phyloP scores from a whole-genome alignment of 2,329 filamentous ascomycete species.

The Triangularia setosa region DNA sequence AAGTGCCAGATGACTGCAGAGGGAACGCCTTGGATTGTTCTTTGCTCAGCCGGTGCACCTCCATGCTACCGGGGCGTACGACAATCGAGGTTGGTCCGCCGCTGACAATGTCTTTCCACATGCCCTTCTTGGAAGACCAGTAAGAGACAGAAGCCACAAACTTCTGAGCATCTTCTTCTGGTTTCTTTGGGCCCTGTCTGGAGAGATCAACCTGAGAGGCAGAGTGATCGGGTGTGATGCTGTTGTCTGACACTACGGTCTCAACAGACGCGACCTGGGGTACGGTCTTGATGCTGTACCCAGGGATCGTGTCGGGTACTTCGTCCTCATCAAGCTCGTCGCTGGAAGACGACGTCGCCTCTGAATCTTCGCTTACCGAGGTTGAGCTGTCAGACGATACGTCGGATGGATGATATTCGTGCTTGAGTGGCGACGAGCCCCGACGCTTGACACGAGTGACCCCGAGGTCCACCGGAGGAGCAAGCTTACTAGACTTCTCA shows the following conservation, averaged over 20 bases:
- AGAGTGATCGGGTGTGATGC: slow-evolving; percentile 74
- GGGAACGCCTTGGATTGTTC: slow-evolving; percentile 32
- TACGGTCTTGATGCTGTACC: slow-evolving; percentile 50
- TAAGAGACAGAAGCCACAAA: slow-evolving; percentile 56
- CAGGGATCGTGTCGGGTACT: slow-evolving; percentile 55
- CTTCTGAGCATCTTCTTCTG: slow-evolving; percentile 41
- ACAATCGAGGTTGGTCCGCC: slow-evolving; percentile 51
- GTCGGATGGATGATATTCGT: slow-evolving; percentile 89
- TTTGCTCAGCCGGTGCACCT: slow-evolving; percentile 46
- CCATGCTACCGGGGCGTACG: slow-evolving; percentile 56
- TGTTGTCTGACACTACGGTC: slow-evolving; percentile 50
- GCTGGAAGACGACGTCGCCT: slow-evolving; percentile 46
- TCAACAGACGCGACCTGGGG: slow-evolving; percentile 34
- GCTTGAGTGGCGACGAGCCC: slow-evolving; percentile 89
- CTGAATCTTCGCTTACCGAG: slow-evolving; percentile 54
- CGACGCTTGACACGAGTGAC: slow-evolving; percentile 58
- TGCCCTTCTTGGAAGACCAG: slow-evolving; percentile 57
- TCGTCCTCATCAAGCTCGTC: slow-evolving; percentile 59
- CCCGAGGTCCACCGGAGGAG: slow-evolving; percentile 44
- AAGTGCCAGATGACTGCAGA: slow-evolving; percentile 33
- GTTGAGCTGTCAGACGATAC: slow-evolving; percentile 58
- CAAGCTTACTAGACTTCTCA: slow-evolving; percentile 39
- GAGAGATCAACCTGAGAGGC: slow-evolving; percentile 67
- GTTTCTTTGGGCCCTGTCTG: slow-evolving; percentile 42
- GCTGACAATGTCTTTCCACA: slow-evolving; percentile 56